Conservation (phyloP, 306 rosid genomes). For the Heteromeles arbutifolia region DNA sequence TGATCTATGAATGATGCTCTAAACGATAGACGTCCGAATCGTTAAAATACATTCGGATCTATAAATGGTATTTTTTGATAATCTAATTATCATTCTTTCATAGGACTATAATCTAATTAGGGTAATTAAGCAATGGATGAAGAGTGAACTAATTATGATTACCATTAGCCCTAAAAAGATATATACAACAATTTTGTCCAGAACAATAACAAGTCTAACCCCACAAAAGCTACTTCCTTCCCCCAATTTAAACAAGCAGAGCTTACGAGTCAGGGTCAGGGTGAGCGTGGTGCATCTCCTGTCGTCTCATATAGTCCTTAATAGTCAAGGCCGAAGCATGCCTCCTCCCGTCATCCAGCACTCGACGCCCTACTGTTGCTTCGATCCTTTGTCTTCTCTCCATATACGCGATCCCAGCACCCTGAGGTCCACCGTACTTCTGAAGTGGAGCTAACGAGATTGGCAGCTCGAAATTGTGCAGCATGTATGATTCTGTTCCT, state of each 20-base stretch:
- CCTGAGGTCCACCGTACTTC: constrained; percentile 43
- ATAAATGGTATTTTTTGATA: too few species aligned
- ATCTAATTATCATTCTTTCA: too few species aligned
- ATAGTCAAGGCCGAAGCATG: constrained; percentile 42
- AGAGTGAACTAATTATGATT: too few species aligned
- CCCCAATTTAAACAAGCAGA: neutral
- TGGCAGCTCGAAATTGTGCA: constrained; percentile 49
- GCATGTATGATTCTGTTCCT: constrained; percentile 34
- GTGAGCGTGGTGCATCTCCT: constrained; percentile 17
- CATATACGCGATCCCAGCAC: constrained; percentile 36
- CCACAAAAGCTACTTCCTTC: neutral
- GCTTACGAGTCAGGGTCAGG: neutral
- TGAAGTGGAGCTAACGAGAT: constrained; percentile 43
- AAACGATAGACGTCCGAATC: too few species aligned
- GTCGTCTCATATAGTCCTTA: constrained; percentile 60
- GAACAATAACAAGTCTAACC: neutral
- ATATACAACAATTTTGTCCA: neutral
- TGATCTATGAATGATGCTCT: too few species aligned
- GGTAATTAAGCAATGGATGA: too few species aligned
- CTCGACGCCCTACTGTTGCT: constrained; percentile 47
- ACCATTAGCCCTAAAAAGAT: neutral
- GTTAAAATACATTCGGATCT: too few species aligned
- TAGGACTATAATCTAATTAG: too few species aligned
- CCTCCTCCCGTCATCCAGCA: constrained; percentile 38
- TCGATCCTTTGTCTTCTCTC: constrained; percentile 52